These are phyloP conservation scores for Zymoseptoria passerinii DNA, from an alignment of 2,329 filamentous ascomycete species.

Conservation along the genomic window DNA sequence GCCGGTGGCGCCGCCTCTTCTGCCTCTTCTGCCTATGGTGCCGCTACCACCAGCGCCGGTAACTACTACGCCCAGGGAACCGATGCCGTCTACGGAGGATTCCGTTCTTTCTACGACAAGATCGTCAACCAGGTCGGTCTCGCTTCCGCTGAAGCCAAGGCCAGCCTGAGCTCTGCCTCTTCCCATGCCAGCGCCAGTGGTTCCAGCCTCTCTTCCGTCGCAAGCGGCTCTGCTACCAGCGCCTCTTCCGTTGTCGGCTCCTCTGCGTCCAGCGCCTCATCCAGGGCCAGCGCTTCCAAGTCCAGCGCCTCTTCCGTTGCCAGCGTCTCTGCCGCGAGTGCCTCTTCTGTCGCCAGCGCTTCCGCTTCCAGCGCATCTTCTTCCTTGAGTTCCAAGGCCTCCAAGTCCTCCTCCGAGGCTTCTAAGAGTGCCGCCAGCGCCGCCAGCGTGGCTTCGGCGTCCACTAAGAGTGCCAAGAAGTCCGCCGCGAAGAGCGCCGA, in stretches of 20 bases:
- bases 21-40: conserved; percentile 35
- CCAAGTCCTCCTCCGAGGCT: conserved; percentile 22
- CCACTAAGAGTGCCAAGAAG: conserved; percentile 25
- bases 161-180: conserved; percentile 30
- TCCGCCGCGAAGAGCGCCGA: conserved; percentile 26
- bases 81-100: conserved; percentile 44
- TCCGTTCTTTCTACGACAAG: conserved; percentile 34
- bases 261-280: conserved; percentile 19
- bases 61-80: conserved; percentile 73
- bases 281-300: conserved; percentile 26
- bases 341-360: conserved; percentile 18
- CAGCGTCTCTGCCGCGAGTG: conserved; percentile 24
- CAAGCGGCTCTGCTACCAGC: conserved; percentile 22
- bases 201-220: conserved; percentile 23
- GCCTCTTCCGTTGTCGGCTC: conserved; percentile 15
- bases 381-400: conserved; percentile 20
- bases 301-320: conserved; percentile 27
- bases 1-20: conserved; percentile 48
- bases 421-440: conserved; percentile 22
- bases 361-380: conserved; percentile 26
- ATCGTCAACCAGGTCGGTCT: conserved; percentile 40
- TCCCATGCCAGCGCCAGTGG: conserved; percentile 17
- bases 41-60: conserved; percentile 49
- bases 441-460: conserved; percentile 17
- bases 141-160: conserved; percentile 32